These are phyloP conservation scores for Schizochytrium sp. DNA, from an alignment of 108 stramenopile genomes.

Conservation along the genomic window DNA sequence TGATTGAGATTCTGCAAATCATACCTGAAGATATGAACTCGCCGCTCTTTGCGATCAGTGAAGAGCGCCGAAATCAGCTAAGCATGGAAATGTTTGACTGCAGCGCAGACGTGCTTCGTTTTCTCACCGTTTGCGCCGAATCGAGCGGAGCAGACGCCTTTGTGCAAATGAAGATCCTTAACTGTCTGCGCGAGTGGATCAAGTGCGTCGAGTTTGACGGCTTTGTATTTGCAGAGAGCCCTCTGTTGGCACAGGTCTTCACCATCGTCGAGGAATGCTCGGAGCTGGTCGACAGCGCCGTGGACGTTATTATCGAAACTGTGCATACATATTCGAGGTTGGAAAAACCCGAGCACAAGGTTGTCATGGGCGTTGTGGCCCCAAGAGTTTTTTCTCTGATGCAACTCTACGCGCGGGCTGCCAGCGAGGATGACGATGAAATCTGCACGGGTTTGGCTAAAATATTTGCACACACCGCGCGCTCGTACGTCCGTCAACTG, in stretches of 20 bases:
- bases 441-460: not conserved
- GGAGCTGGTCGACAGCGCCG: not conserved
- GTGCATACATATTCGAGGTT: not conserved
- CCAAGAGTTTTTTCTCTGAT: not conserved
- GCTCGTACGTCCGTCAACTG: not conserved
- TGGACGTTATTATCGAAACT: not conserved
- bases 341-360: not conserved
- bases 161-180: not conserved
- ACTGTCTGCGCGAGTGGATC: not conserved
- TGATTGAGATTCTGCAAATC: not conserved
- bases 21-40: not conserved
- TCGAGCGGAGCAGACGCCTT: not conserved
- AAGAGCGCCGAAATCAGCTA: not conserved
- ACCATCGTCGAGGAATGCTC: not conserved
- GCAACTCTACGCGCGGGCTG: not conserved
- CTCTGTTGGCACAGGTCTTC: not conserved
- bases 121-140: not conserved
- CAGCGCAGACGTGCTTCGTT: not conserved
- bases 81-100: not conserved
- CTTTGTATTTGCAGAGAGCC: not conserved
- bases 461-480: not conserved
- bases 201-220: not conserved
- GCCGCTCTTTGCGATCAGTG: not conserved
- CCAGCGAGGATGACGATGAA: not conserved
- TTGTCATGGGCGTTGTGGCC: not conserved